Percentiles rank a stretch among this genome's conserved stretches.
These are phyloP conservation scores for Mucor lusitanicus DNA, from an alignment of 371 early-diverging fungal species.

Conservation along the genomic window DNA sequence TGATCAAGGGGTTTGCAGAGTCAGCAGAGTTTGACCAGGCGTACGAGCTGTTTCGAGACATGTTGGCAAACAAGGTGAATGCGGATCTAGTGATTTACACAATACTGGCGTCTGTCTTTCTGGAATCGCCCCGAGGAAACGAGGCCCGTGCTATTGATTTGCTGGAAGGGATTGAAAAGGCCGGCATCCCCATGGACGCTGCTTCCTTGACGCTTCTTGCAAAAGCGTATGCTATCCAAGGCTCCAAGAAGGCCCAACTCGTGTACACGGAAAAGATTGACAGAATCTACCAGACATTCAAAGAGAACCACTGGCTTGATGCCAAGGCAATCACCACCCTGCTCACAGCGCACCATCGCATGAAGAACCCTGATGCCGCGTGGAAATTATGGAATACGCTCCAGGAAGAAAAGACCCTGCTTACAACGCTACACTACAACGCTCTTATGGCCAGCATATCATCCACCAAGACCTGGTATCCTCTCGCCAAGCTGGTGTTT, in stretches of 20 bases:
- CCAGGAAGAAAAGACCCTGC: not conserved
- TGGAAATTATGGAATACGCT: conserved; percentile 37
- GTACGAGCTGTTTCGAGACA: conserved; percentile 31
- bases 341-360: conserved; percentile 24
- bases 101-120: conserved; percentile 38
- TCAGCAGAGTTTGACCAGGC: conserved; percentile 40
- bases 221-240: conserved; percentile 38
- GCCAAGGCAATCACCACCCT: conserved; percentile 24
- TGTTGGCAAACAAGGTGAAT: conserved; percentile 33
- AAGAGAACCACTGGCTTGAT: conserved; percentile 24
- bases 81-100: conserved; percentile 40
- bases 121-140: conserved; percentile 24
- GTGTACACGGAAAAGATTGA: conserved; percentile 6
- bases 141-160: conserved; percentile 28
- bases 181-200: conserved; percentile 23
- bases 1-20: conserved; percentile 40
- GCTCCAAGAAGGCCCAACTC: not conserved
- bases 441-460: conserved; percentile 27
- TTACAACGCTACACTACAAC: conserved; percentile 32
- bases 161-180: conserved; percentile 18
- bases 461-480: conserved; percentile 28
- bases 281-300: conserved; percentile 8
- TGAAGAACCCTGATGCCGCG: conserved; percentile 31
- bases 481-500: conserved; percentile 28
- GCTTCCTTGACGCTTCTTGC: conserved; percentile 31